Evolutionary conservation across 495 filamentous ascomycete genomes (phyloP), one percentile per base, ranked within the genome.

Genomic region (Penicillium lividum): DNA sequence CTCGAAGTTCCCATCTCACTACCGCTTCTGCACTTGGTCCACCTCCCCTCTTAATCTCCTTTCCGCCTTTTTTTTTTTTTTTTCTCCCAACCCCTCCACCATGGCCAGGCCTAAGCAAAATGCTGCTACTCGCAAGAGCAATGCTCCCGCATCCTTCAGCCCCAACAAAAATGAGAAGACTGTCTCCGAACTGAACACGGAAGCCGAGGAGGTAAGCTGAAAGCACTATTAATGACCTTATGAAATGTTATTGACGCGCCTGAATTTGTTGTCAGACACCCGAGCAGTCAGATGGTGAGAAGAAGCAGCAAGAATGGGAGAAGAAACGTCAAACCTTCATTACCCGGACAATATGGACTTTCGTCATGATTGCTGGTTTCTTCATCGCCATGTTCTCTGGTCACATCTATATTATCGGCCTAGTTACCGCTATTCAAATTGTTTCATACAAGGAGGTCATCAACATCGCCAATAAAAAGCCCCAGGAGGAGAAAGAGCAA

Each of bases 281-380:
- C 47, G 74, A 82, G 30, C 55, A 70, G 53, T 85, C 91, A 68
- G 95, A 97, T 25, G 96, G 93, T 73, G 92, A 97, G 69, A 98
- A 97, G 86, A 99, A 99, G 77, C 96, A 96, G 74, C 38, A 40
- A 16, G 95, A 97, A 18, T 97, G 93, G 73, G 92, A 97, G 69
- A 98, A 97, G 86, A 99, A 99, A 77, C 96, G 95, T 74, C 88
- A 91, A 74, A 96, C 92, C 67, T 97, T 99, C 82, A 91, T 97
- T 64, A 97, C 92, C 9, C 89, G 95, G 56, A 92, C 94, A 36
- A 91, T 98, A 83, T 99, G 95, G 95, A 97, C 89, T 25, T 87
- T 99, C 48, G 86, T 97, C 63, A 99, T 99, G 95, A 96, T 99
- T 65, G 90, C 79, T 13, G 82, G 81, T 60, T 99, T 99, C 81